phyloP scores from a whole-genome alignment of 1,284 basidiomycete species.

The Leccinum subrobustum region DNA sequence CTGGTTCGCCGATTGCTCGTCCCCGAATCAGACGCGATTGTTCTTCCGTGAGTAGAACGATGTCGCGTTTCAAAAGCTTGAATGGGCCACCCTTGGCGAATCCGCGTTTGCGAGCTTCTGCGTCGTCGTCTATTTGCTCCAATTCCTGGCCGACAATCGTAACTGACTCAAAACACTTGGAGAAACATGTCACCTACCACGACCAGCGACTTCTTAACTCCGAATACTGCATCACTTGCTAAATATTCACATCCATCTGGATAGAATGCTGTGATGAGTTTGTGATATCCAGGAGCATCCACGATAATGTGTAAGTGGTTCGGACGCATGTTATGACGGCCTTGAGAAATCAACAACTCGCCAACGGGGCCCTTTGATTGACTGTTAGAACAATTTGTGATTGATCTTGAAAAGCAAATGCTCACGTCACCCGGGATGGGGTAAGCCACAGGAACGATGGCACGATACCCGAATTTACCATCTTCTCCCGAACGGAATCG shows the following conservation, averaged over 20 bases:
- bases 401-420: not conserved
- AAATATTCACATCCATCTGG: constrained; percentile 69
- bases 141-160: constrained; percentile 38
- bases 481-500: constrained; percentile 60
- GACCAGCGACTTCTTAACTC: constrained; percentile 65
- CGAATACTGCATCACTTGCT: constrained; percentile 74
- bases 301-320: constrained; percentile 79
- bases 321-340: constrained; percentile 77
- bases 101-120: constrained; percentile 55
- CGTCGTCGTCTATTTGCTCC: constrained; percentile 49
- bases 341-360: constrained; percentile 53
- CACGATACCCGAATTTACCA: constrained; percentile 72
- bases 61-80: constrained; percentile 59
- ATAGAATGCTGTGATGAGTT: constrained; percentile 74
- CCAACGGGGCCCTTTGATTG: constrained; percentile 66
- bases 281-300: constrained; percentile 67
- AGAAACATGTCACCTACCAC: constrained; percentile 43
- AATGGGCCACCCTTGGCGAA: constrained; percentile 61
- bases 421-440: constrained; percentile 75
- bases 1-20: constrained; percentile 1
- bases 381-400: constrained; percentile 3
- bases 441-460: constrained; percentile 76
- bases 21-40: constrained; percentile 22
- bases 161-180: not conserved
- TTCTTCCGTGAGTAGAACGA: constrained; percentile 52